Evolutionary conservation across 345 rosid genomes (phyloP).

Genomic region (Syzygium aromaticum): DNA sequence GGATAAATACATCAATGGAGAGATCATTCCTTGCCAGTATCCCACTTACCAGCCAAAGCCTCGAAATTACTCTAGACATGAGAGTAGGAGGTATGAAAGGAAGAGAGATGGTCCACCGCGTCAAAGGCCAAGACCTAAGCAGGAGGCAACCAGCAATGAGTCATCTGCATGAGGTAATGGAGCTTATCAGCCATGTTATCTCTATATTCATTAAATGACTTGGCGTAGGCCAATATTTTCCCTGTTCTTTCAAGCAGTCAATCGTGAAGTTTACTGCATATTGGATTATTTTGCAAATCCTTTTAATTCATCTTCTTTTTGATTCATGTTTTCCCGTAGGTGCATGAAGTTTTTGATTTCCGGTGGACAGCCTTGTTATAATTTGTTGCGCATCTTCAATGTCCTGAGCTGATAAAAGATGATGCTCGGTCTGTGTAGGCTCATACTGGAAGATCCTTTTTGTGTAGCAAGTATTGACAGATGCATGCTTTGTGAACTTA

Average conservation of each 20-base stretch:
- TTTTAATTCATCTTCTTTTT: not conserved
- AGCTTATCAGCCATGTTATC: not conserved
- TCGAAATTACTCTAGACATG: constrained; percentile 47
- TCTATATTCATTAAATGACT: not conserved
- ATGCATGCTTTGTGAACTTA: not conserved
- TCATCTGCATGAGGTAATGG: not conserved
- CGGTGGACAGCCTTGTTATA: not conserved
- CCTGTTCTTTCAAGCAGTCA: not conserved
- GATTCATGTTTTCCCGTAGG: not conserved
- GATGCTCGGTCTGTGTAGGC: not conserved
- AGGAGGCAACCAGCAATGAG: constrained; percentile 21
- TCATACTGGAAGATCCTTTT: not conserved
- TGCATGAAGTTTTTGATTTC: not conserved
- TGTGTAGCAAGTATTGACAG: not conserved
- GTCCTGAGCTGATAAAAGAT: not conserved
- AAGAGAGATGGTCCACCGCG: constrained; percentile 82
- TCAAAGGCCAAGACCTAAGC: constrained; percentile 50
- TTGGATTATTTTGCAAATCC: not conserved
- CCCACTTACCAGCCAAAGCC: constrained; percentile 92
- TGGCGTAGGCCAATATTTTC: not conserved
- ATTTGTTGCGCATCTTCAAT: not conserved
- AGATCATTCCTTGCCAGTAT: constrained; percentile 82
- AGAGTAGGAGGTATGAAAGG: constrained; percentile 68
- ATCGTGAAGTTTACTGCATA: not conserved
- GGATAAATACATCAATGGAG: constrained; percentile 90